A percentile compares a stretch with the other conserved stretches of the same genome.
phyloP scores from a whole-genome alignment of 208 protist genomes.

The Wallacemonas rigidus region DNA sequence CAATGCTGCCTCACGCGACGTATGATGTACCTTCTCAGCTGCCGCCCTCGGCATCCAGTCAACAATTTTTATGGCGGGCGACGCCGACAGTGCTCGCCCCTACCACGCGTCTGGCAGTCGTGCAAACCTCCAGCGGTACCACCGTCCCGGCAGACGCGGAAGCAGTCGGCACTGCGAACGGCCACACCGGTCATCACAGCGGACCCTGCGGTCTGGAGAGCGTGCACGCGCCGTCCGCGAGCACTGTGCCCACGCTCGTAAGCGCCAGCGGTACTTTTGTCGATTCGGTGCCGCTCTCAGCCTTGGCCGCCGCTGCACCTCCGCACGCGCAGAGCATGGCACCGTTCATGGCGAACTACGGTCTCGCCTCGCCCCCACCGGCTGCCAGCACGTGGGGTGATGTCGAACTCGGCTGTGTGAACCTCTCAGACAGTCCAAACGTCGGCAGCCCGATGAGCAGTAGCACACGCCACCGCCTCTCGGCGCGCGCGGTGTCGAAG shows the following conservation, averaged over 20 bases:
- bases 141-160: too few species aligned
- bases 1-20: neutral
- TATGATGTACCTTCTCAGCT: conserved; percentile 14
- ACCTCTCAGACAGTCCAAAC: neutral
- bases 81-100: conserved; percentile 8
- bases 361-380: neutral
- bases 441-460: neutral
- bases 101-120: neutral
- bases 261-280: neutral
- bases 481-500: too few species aligned
- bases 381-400: conserved; percentile 13
- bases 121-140: too few species aligned
- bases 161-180: too few species aligned
- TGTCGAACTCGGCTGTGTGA: conserved; percentile 2
- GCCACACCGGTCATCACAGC: too few species aligned
- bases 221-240: neutral
- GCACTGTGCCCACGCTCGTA: neutral
- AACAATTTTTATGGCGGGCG: neutral
- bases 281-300: neutral
- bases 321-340: neutral
- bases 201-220: too few species aligned
- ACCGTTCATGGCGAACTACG: conserved; percentile 1
- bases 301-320: neutral
- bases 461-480: neutral
- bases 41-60: conserved; percentile 5